A percentile compares a stretch with the other conserved stretches of the same genome.
These are phyloP conservation scores for Nothophoma quercina DNA, from an alignment of 2,329 filamentous ascomycete genomes.

Conservation along the genomic window DNA sequence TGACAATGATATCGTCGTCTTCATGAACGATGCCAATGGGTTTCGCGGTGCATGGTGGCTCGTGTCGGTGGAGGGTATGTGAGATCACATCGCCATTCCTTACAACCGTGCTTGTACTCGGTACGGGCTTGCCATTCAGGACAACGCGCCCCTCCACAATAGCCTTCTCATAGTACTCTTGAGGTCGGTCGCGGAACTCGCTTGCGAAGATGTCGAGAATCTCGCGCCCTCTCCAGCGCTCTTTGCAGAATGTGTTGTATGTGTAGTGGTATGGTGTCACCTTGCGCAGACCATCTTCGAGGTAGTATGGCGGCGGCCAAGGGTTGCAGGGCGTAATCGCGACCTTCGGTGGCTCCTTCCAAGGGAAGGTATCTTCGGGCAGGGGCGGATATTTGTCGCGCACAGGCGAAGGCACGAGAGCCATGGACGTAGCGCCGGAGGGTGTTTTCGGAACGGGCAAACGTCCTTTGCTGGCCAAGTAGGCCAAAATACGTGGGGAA, in stretches of 20 bases:
- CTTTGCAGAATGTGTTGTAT: slow-evolving; percentile 94
- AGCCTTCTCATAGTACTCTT: slow-evolving; percentile 83
- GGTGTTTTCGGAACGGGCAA: slow-evolving; percentile 33
- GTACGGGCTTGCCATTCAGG: slow-evolving; percentile 77
- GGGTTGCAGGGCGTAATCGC: slow-evolving; percentile 59
- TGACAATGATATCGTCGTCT: slow-evolving; percentile 91
- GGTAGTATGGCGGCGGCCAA: slow-evolving; percentile 76
- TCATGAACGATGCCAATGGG: slow-evolving; percentile 87
- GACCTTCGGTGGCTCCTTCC: slow-evolving; percentile 58
- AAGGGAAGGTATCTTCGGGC: slow-evolving; percentile 46
- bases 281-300: slow-evolving; percentile 83
- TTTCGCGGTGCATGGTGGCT: slow-evolving; percentile 86
- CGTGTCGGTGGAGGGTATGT: slow-evolving; percentile 93
- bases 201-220: slow-evolving; percentile 87
- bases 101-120: slow-evolving; percentile 71
- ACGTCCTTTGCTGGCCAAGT: slow-evolving; percentile 59
- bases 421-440: slow-evolving; percentile 51
- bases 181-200: slow-evolving; percentile 88
- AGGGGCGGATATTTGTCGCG: slow-evolving; percentile 42
- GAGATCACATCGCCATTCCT: slow-evolving; percentile 91
- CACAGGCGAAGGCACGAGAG: slow-evolving; percentile 47
- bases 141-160: slow-evolving; percentile 81
- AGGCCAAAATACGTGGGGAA: slow-evolving; percentile 60
- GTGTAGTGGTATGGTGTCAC: slow-evolving; percentile 90
- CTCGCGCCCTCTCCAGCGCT: slow-evolving; percentile 84